phyloP scores from a whole-genome alignment of 345 rosid species.

The Crucihimalaya himalaica region DNA sequence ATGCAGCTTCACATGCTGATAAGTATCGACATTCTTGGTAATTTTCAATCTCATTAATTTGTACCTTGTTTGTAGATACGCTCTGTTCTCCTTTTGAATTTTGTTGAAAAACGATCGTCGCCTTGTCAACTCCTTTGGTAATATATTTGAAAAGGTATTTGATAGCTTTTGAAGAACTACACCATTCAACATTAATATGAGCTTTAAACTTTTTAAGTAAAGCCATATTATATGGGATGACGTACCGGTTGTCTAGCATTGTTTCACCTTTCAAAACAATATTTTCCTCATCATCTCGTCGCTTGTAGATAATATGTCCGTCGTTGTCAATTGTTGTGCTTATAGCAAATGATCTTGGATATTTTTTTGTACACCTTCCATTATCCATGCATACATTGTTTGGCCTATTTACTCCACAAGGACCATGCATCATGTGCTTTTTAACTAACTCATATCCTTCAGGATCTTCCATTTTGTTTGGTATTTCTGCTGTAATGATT shows the following conservation, averaged over 20 bases:
- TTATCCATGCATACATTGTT: not conserved
- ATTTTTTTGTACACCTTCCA: not conserved
- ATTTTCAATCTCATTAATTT: too few species aligned
- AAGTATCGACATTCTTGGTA: too few species aligned
- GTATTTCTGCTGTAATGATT: not conserved
- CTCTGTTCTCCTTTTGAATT: not conserved
- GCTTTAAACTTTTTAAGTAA: not conserved
- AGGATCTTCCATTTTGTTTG: not conserved
- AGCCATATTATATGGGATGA: not conserved
- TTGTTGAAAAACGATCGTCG: not conserved
- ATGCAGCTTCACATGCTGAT: too few species aligned
- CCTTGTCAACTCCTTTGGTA: not conserved
- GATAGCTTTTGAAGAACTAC: not conserved
- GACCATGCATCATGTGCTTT: slow-evolving; percentile 6
- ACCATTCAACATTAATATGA: not conserved
- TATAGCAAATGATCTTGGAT: not conserved
- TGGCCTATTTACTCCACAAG: not conserved
- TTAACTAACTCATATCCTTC: not conserved
- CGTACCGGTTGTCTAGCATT: not conserved
- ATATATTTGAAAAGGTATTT: too few species aligned
- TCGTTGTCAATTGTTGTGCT: not conserved
- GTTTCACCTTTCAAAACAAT: not conserved
- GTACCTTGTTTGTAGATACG: rapidly evolving
- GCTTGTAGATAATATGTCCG: not conserved
- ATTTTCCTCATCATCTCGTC: not conserved